Percentiles rank a stretch among this genome's conserved stretches.
phyloP scores from a whole-genome alignment of 2,329 filamentous ascomycete genomes.

The Alternaria ventricosa region DNA sequence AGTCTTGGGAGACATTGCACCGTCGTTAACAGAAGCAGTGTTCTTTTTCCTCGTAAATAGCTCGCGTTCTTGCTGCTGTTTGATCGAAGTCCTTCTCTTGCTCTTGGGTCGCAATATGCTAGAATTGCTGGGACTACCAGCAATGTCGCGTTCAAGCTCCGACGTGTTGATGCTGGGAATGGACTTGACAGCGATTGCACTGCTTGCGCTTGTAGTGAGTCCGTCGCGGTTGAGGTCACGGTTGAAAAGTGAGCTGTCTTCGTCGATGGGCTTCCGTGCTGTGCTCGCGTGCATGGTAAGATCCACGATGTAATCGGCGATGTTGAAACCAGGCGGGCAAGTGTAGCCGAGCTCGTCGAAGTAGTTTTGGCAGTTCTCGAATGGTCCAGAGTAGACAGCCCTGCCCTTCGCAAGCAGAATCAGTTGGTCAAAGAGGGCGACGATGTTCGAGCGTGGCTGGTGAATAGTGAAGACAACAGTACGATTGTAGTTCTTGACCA shows the following conservation, averaged over 20 bases:
- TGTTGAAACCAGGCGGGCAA: slow-evolving; percentile 97
- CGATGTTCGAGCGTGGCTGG: slow-evolving; percentile 96
- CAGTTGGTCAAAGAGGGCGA: slow-evolving; percentile 94
- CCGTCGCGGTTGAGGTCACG: slow-evolving; percentile 69
- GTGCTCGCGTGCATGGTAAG: slow-evolving; percentile 92
- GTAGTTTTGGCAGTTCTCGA: slow-evolving; percentile 85
- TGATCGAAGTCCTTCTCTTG: slow-evolving; percentile 80
- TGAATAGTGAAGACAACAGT: slow-evolving; percentile 99
- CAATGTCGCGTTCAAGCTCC: slow-evolving; percentile 68
- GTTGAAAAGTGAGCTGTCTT: slow-evolving; percentile 65
- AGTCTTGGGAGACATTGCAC: slow-evolving; percentile 64
- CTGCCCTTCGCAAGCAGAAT: slow-evolving; percentile 87
- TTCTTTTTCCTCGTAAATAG: slow-evolving; percentile 84
- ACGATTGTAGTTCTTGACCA: slow-evolving; percentile 95
- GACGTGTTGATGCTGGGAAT: slow-evolving; percentile 81
- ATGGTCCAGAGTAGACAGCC: slow-evolving; percentile 92
- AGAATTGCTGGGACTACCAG: slow-evolving; percentile 67
- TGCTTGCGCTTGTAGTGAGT: slow-evolving; percentile 79
- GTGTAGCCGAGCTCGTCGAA: slow-evolving; percentile 91
- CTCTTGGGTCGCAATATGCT: slow-evolving; percentile 67
- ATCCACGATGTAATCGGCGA: slow-evolving; percentile 96
- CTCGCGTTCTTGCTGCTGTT: slow-evolving; percentile 84
- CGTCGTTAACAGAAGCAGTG: slow-evolving; percentile 56
- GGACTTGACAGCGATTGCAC: slow-evolving; percentile 86
- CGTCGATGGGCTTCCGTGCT: slow-evolving; percentile 60